Conservation (phyloP, 441 rosid species). For the Croton laevigatus region DNA sequence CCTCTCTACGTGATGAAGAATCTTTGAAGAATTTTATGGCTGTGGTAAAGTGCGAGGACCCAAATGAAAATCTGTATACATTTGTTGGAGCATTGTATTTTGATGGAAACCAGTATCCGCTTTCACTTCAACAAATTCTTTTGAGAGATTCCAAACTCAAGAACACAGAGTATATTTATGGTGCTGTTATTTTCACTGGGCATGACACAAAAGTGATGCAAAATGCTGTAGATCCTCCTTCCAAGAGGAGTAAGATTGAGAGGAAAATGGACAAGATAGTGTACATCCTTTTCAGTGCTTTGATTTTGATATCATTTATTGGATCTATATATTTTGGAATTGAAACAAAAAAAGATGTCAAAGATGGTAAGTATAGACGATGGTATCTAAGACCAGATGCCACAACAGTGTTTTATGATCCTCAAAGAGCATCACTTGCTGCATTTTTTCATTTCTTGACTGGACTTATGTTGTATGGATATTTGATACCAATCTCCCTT, state of each 20-base stretch:
- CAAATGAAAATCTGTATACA: slow-evolving; percentile 77
- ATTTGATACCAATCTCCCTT: slow-evolving; percentile 88
- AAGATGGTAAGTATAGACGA: slow-evolving; percentile 41
- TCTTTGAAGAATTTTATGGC: slow-evolving; percentile 49
- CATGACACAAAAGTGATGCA: slow-evolving; percentile 95
- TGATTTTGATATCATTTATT: slow-evolving; percentile 55
- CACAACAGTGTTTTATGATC: slow-evolving; percentile 58
- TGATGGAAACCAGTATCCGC: slow-evolving; percentile 44
- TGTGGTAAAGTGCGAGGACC: slow-evolving; percentile 75
- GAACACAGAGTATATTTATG: slow-evolving; percentile 68
- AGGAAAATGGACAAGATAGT: slow-evolving; percentile 78
- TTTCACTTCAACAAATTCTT: slow-evolving; percentile 76
- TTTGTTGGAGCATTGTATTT: slow-evolving; percentile 64
- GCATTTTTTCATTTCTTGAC: slow-evolving; percentile 80
- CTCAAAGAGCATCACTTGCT: slow-evolving; percentile 46
- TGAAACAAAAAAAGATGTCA: slow-evolving; percentile 49
- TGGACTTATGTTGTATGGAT: slow-evolving; percentile 87
- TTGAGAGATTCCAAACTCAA: slow-evolving; percentile 84
- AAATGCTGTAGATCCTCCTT: slow-evolving; percentile 88
- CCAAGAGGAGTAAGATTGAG: slow-evolving; percentile 89
- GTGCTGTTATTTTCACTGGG: slow-evolving; percentile 87
- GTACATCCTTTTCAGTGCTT: slow-evolving; percentile 64
- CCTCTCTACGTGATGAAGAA: slow-evolving; percentile 36
- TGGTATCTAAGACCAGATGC: slow-evolving; percentile 85
- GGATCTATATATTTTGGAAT: slow-evolving; percentile 81